Conservation (phyloP, 805 yeast genomes). For the Clavispora fructus region DNA sequence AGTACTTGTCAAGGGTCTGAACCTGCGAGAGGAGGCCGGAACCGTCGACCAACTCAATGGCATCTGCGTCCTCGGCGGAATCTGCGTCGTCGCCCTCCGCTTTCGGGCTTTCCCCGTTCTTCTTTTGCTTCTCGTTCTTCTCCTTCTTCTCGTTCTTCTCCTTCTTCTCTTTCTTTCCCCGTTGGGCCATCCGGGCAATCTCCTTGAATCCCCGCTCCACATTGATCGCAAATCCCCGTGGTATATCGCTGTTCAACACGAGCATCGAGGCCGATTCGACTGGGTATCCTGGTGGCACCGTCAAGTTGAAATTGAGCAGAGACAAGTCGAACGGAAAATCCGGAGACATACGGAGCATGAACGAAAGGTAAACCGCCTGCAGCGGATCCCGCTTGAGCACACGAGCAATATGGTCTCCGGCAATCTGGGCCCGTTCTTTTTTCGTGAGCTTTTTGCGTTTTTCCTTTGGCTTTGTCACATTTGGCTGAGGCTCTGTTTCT, state of each 20-base stretch:
- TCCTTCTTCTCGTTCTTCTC: background rate
- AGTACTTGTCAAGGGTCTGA: conserved; percentile 48
- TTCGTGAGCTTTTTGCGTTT: conserved; percentile 4
- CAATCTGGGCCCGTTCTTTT: conserved; percentile 7
- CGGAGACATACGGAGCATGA: conserved; percentile 57
- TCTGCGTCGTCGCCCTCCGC: conserved; percentile 17
- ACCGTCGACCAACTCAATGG: conserved; percentile 37
- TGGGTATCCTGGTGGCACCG: conserved; percentile 56
- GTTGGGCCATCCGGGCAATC: conserved; percentile 27
- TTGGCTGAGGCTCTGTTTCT: background rate
- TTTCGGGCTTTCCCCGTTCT: conserved; percentile 1
- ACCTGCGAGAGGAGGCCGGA: conserved; percentile 52
- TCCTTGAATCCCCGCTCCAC: conserved; percentile 59
- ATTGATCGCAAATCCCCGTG: conserved; percentile 61
- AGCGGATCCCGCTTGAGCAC: conserved; percentile 9
- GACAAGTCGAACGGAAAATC: conserved; percentile 66
- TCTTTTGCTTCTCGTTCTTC: background rate
- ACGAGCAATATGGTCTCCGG: conserved; percentile 9
- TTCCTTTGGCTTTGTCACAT: background rate
- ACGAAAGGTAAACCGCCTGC: conserved; percentile 35
- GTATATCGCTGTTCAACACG: conserved; percentile 63
- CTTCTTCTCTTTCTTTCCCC: background rate
- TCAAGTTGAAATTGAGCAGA: conserved; percentile 45
- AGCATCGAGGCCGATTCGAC: conserved; percentile 43
- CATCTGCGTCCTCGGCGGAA: conserved; percentile 18